Base-by-base conservation (phyloP, 164 flowering plant species). In the Aristolochia fimbriata region DNA sequence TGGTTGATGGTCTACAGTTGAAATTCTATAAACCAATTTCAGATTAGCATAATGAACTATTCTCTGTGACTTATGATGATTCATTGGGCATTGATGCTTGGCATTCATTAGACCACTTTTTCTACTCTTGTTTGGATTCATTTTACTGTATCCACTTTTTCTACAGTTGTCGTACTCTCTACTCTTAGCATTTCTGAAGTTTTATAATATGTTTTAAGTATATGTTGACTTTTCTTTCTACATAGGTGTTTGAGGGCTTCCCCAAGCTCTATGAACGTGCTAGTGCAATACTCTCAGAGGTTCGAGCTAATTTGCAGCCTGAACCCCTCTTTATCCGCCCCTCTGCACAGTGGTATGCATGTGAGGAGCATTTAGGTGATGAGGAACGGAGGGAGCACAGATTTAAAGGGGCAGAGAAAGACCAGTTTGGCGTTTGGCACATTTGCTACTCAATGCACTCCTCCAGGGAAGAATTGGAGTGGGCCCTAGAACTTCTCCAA, bases 401-500 rank as follows among this genome's bases (percentile, higher is more conserved):
- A 67, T 62, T 73, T 21, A 67, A 64, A 25, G 78, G 74, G 68
- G 91, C 93, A 13, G 68, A 77, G 22, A 83, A 64, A 72, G 97
- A 86, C 57, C 63, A 75, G 48, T 81, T 63, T 82, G 93, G 97
- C 59, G 73, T 87, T 62, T 91, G 95, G 95, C 95, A 91, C 70
- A 85, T 87, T 19, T 91, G 97, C 68, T 91, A 80, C 74, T 86
- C 93, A 0, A 84, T 79, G 68, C 97, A 91, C 68, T 91, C 97
- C 33, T 87, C 97, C 13, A 76, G 73, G 55, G 91, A 82, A 64
- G 97, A 91, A 66, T 33, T 91, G 37, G 96, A 87, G 63, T 84
- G 88, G 85, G 93, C 93, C 1, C 70, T 87, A 71, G 78, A 86
- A 67, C 80, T 83, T 74, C 83, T 91, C 58, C 73, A 76, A 17